Evolutionary conservation across 306 rosid genomes (phyloP).

Genomic region (Coriaria nepalensis): DNA sequence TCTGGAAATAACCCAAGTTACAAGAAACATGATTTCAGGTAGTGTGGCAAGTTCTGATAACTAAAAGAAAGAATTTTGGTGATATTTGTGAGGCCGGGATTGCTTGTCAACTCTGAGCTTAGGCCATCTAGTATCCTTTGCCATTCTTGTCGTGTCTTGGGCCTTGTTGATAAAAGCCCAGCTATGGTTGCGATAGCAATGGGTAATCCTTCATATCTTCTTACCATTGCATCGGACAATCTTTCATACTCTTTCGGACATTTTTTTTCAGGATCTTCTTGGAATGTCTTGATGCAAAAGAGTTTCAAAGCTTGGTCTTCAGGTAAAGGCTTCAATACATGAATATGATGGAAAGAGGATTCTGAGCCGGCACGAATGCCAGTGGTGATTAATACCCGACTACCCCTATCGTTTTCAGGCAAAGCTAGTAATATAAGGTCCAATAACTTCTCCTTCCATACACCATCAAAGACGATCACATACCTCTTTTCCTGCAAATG

Average conservation of each 20-base stretch:
- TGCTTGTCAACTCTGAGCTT: slow-evolving; percentile 7
- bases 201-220: slow-evolving; percentile 7
- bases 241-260: slow-evolving; percentile 1
- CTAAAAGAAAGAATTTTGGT: slow-evolving; percentile 12
- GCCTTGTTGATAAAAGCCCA: slow-evolving; percentile 8
- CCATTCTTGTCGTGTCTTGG: neutral
- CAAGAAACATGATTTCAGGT: slow-evolving; percentile 32
- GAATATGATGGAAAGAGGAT: slow-evolving; percentile 3
- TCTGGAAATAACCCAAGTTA: slow-evolving; percentile 32
- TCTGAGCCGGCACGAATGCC: neutral
- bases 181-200: slow-evolving; percentile 9
- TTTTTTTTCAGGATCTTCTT: neutral
- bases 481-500: slow-evolving; percentile 10
- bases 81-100: slow-evolving; percentile 3
- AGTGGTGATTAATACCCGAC: slow-evolving; percentile 11
- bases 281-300: slow-evolving; percentile 6
- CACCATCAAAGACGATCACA: slow-evolving; percentile 12
- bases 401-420: neutral
- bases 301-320: slow-evolving; percentile 2
- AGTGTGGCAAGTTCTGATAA: slow-evolving; percentile 28
- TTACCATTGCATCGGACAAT: slow-evolving; percentile 1
- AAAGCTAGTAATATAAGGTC: slow-evolving; percentile 3
- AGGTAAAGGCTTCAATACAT: neutral
- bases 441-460: slow-evolving; percentile 11
- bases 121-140: neutral